Evolutionary conservation across 2,329 filamentous ascomycete species (phyloP).

Genomic region (Colletotrichum sp.): DNA sequence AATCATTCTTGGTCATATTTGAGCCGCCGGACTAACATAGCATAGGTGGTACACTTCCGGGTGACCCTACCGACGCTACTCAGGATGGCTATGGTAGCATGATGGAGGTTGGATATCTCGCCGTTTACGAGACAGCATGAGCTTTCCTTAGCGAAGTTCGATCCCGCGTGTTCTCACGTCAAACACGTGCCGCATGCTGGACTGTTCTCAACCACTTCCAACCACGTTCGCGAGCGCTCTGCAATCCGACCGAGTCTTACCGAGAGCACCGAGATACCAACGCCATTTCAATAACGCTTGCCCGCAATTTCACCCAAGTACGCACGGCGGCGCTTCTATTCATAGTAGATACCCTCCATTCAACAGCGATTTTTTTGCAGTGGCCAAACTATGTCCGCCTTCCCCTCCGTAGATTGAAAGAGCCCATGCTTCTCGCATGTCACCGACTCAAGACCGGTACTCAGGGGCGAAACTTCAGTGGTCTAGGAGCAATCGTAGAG

Average conservation of each 20-base stretch:
- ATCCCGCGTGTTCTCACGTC: not conserved
- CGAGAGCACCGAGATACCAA: not conserved
- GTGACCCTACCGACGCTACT: constrained; percentile 50
- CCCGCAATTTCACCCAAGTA: not conserved
- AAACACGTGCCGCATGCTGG: not conserved
- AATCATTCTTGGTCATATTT: not conserved
- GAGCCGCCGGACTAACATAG: not conserved
- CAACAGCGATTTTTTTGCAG: not conserved
- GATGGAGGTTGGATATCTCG: constrained; percentile 58
- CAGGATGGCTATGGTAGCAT: constrained; percentile 48
- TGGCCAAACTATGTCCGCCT: not conserved
- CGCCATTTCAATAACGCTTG: not conserved
- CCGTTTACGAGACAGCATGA: constrained; percentile 35
- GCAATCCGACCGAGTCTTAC: not conserved
- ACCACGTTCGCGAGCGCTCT: not conserved
- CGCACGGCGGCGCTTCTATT: not conserved
- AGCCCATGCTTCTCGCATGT: not conserved
- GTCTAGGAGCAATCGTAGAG: not conserved
- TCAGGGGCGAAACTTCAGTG: not conserved
- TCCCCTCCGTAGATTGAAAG: not conserved
- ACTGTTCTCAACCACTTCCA: not conserved
- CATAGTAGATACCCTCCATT: not conserved
- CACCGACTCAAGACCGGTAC: not conserved
- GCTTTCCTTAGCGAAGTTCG: not conserved
- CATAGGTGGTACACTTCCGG: constrained; percentile 34